phyloP scores from a whole-genome alignment of 108 stramenopile species.

The Pseudonitzschia pungens region DNA sequence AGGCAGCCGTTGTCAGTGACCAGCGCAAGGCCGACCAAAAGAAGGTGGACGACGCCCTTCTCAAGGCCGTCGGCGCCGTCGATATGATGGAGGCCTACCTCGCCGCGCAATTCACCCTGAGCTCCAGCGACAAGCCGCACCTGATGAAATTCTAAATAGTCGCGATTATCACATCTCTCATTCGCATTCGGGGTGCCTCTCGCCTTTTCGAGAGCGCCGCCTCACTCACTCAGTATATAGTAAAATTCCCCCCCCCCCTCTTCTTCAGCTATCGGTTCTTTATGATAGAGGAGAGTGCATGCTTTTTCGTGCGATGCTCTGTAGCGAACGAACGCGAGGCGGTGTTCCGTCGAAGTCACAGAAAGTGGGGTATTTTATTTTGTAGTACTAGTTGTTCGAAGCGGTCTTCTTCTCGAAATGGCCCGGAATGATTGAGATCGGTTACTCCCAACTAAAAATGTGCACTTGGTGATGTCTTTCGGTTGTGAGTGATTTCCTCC shows the following conservation, averaged over 20 bases:
- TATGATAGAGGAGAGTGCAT: too few relatives aligned
- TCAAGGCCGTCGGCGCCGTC: slow-evolving; percentile 70
- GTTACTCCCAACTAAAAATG: too few relatives aligned
- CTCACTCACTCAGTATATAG: neutral
- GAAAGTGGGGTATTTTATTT: too few relatives aligned
- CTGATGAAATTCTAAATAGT: slow-evolving; percentile 93
- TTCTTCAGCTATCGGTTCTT: neutral
- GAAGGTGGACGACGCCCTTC: slow-evolving; percentile 87
- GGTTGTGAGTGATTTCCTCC: too few relatives aligned
- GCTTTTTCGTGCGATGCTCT: too few relatives aligned
- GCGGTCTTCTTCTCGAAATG: too few relatives aligned
- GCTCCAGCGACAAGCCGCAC: slow-evolving; percentile 93
- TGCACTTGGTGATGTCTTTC: too few relatives aligned
- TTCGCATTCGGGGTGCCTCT: neutral
- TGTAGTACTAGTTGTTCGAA: too few relatives aligned
- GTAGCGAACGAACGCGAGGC: too few relatives aligned
- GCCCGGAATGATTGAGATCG: too few relatives aligned
- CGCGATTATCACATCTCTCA: neutral
- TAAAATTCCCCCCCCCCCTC: slow-evolving; percentile 2
- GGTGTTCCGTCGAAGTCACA: too few relatives aligned
- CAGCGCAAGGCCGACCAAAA: slow-evolving; percentile 94
- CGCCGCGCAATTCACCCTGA: slow-evolving; percentile 89
- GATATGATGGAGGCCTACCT: slow-evolving; percentile 94
- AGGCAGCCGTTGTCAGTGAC: slow-evolving; percentile 85
- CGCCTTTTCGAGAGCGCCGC: neutral